A percentile compares a stretch with the other conserved stretches of the same genome.
Conservation (phyloP, 2,329 filamentous ascomycete species). For the Periglandula ipomoeae region DNA sequence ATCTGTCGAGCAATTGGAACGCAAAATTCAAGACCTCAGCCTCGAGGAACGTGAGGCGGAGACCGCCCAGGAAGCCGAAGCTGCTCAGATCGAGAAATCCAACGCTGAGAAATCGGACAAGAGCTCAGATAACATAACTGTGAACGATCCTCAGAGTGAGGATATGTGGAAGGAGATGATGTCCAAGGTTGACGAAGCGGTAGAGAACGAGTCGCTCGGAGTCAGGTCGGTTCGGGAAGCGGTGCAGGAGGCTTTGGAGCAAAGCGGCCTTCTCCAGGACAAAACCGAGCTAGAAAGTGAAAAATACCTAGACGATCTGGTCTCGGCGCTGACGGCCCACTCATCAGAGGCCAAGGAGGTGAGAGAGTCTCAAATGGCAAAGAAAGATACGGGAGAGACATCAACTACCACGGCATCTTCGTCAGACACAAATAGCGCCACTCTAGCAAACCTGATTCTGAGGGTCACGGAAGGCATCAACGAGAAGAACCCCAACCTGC, state of each 20-base stretch:
- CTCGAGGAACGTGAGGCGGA: constrained; percentile 21
- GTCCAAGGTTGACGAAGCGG: constrained; percentile 44
- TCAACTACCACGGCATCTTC: not conserved
- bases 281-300: constrained; percentile 36
- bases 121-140: constrained; percentile 10
- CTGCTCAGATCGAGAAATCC: constrained; percentile 12
- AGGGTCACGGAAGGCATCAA: constrained; percentile 39
- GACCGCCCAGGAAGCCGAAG: constrained; percentile 9
- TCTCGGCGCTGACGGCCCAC: constrained; percentile 35
- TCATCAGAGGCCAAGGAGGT: constrained; percentile 17
- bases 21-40: constrained; percentile 44
- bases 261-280: constrained; percentile 41
- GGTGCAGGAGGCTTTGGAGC: constrained; percentile 44
- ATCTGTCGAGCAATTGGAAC: constrained; percentile 61
- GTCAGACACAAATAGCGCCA: constrained; percentile 11
- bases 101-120: constrained; percentile 15
- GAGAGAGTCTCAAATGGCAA: constrained; percentile 9
- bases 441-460: constrained; percentile 42
- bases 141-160: constrained; percentile 20
- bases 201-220: constrained; percentile 48
- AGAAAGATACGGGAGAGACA: constrained; percentile 9
- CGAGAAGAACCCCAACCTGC: constrained; percentile 29
- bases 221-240: constrained; percentile 42
- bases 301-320: constrained; percentile 39
- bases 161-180: constrained; percentile 46